Evolutionary conservation across 768 basidiomycete genomes (phyloP).

Genomic region (Paxillus ammoniavirescens): DNA sequence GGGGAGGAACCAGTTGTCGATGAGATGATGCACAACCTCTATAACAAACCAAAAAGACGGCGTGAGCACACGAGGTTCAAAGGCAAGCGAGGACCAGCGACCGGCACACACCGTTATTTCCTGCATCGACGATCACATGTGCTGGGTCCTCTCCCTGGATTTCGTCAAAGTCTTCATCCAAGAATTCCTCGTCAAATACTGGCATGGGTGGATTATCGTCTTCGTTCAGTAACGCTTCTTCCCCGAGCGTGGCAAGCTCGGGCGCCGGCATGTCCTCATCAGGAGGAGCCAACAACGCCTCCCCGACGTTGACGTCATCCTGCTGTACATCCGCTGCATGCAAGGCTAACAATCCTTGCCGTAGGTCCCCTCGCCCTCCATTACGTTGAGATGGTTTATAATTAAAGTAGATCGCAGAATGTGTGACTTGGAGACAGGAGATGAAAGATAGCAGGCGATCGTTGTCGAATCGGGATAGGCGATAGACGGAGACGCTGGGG

Average conservation of each 20-base stretch:
- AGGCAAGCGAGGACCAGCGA: background rate
- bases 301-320: background rate
- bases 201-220: constrained; percentile 4
- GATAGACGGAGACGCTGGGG: constrained; percentile 28
- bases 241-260: background rate
- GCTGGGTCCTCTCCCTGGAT: constrained; percentile 1
- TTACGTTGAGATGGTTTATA: constrained; percentile 14
- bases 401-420: constrained; percentile 51
- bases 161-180: constrained; percentile 9
- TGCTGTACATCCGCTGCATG: background rate
- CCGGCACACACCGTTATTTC: constrained; percentile 8
- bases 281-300: background rate
- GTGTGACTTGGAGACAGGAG: constrained; percentile 56
- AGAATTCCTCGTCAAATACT: constrained; percentile 3
- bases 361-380: background rate
- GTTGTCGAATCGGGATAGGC: constrained; percentile 16
- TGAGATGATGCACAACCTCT: constrained; percentile 13
- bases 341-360: background rate
- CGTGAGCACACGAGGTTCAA: constrained; percentile 2
- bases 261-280: background rate
- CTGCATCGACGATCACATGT: background rate
- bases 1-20: constrained; percentile 23
- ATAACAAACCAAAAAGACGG: background rate
- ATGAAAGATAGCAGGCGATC: constrained; percentile 23
- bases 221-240: constrained; percentile 1